Evolutionary conservation across 208 protist genomes (phyloP).

Genomic region (Trypanosoma brucei): DNA sequence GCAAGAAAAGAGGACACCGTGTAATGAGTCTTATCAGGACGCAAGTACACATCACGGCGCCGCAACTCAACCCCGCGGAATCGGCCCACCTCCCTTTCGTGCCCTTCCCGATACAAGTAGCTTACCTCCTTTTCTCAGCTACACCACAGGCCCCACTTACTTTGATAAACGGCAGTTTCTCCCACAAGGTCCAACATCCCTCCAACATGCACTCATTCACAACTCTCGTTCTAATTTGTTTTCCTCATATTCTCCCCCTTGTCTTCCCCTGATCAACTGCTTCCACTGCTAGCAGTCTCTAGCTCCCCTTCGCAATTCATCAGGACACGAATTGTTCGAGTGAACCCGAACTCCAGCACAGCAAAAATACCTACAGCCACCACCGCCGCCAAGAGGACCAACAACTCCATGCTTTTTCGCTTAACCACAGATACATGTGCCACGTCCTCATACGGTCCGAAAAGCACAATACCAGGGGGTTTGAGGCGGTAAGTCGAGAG

Average conservation of each 20-base stretch:
- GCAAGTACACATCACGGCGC: too few relatives aligned
- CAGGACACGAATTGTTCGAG: constrained; percentile 22
- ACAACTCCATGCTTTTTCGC: constrained; percentile 31
- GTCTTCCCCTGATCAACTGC: not conserved
- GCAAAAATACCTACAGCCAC: constrained; percentile 38
- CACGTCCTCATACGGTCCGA: constrained; percentile 60
- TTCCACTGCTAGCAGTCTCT: not conserved
- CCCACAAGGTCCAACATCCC: too few relatives aligned
- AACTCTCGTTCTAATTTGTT: too few relatives aligned
- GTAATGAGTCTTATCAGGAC: too few relatives aligned
- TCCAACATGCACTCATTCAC: too few relatives aligned
- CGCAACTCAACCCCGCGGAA: too few relatives aligned
- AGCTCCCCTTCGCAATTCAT: constrained; percentile 5
- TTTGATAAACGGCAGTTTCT: too few relatives aligned
- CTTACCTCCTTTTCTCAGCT: too few relatives aligned
- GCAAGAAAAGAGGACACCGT: too few relatives aligned
- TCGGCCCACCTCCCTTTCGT: too few relatives aligned
- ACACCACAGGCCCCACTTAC: too few relatives aligned
- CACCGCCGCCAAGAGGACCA: constrained; percentile 15
- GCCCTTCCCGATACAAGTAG: too few relatives aligned
- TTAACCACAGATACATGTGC: constrained; percentile 50
- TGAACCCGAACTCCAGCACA: constrained; percentile 41
- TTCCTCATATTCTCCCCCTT: not conserved
- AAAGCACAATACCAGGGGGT: constrained; percentile 33
- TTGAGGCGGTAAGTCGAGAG: constrained; percentile 25